These are phyloP conservation scores for Phytophthora pisi DNA, from an alignment of 352 stramenopile species.

Conservation along the genomic window DNA sequence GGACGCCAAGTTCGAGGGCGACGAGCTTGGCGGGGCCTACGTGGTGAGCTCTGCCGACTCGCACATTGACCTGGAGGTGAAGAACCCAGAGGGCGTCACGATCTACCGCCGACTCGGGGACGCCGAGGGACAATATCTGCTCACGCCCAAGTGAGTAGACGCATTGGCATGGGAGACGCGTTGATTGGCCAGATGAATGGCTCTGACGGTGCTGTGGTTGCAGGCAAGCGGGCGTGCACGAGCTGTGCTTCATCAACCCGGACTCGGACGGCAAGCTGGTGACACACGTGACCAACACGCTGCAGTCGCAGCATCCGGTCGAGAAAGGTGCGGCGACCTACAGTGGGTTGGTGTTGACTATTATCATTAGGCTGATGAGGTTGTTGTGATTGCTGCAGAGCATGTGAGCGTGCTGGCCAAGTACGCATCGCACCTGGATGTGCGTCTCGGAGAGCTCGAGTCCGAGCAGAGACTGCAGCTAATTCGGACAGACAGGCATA, in stretches of 20 bases:
- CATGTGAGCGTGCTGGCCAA: conserved; percentile 83
- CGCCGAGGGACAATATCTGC: conserved; percentile 73
- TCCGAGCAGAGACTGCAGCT: conserved; percentile 79
- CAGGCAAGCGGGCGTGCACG: conserved; percentile 59
- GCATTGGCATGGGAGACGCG: not conserved
- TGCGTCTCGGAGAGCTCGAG: conserved; percentile 79
- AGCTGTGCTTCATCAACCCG: conserved; percentile 81
- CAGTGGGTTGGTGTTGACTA: no score
- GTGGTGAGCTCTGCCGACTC: conserved; percentile 76
- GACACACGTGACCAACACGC: conserved; percentile 80
- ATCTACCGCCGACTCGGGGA: conserved; percentile 67
- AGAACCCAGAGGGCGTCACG: conserved; percentile 61
- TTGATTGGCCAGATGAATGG: not conserved
- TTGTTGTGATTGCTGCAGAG: conserved; percentile 35
- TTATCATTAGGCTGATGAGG: not conserved
- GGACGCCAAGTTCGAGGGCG: conserved; percentile 69
- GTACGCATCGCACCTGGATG: conserved; percentile 81
- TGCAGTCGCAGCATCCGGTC: conserved; percentile 82
- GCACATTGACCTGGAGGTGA: conserved; percentile 78
- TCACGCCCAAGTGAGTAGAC: conserved; percentile 56
- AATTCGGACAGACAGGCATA: conserved; percentile 76
- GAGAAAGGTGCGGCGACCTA: conserved; percentile 56
- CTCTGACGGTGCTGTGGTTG: not conserved
- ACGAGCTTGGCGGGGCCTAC: conserved; percentile 70
- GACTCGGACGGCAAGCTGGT: conserved; percentile 77